A percentile compares a stretch with the other conserved stretches of the same genome.
Evolutionary conservation across 164 flowering plant genomes (phyloP).

Genomic region (Magnolia kwangsiensis): DNA sequence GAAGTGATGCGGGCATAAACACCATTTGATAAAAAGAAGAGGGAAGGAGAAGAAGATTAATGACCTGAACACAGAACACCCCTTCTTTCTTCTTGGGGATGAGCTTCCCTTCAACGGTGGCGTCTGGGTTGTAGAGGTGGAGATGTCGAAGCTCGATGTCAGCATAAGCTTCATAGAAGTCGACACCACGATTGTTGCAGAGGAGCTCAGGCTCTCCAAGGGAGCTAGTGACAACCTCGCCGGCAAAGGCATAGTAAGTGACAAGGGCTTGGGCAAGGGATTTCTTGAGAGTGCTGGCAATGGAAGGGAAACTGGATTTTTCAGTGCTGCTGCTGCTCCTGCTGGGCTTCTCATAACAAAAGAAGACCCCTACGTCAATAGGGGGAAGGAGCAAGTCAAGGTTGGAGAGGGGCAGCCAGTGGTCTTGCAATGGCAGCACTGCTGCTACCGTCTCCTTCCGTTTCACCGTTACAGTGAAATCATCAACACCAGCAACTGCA

Average conservation of each 20-base stretch:
- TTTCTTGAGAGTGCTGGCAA: constrained; percentile 20
- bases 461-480: constrained; percentile 19
- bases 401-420: constrained; percentile 44
- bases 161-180: constrained; percentile 35
- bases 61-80: constrained; percentile 39
- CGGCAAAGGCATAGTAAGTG: constrained; percentile 30
- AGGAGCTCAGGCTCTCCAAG: constrained; percentile 36
- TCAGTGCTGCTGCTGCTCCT: background rate
- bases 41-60: background rate
- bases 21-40: background rate
- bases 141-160: constrained; percentile 32
- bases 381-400: constrained; percentile 48
- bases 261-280: constrained; percentile 26
- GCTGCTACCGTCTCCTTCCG: constrained; percentile 33
- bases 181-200: constrained; percentile 47
- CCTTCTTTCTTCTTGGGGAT: constrained; percentile 37
- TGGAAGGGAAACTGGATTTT: constrained; percentile 5
- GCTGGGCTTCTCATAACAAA: constrained; percentile 29
- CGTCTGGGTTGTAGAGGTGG: constrained; percentile 39
- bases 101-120: constrained; percentile 36
- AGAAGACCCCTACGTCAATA: constrained; percentile 37
- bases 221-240: constrained; percentile 30
- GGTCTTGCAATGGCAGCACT: constrained; percentile 35
- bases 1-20: background rate
- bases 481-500: background rate